A percentile compares a stretch with the other conserved stretches of the same genome.
Evolutionary conservation across 805 yeast species (phyloP).

Genomic region (Saccharomycopsis olivae): DNA sequence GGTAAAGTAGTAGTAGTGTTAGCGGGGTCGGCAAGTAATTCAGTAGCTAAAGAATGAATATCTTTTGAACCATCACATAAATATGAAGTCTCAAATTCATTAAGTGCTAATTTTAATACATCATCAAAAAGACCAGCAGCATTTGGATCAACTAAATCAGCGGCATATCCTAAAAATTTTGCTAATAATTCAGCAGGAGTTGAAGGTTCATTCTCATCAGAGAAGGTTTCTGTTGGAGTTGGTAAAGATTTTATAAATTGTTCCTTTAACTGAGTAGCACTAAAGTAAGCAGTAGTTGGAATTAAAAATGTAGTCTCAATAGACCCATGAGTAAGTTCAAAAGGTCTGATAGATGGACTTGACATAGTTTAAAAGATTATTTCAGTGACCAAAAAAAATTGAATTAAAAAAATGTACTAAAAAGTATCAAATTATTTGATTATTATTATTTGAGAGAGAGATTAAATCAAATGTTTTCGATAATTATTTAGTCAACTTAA

Average conservation of each 20-base stretch:
- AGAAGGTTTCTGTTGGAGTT: slow-evolving; percentile 71
- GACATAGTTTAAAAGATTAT: no score
- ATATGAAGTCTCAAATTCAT: slow-evolving; percentile 79
- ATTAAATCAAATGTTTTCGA: no score
- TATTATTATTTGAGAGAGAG: no score
- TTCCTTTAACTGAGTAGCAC: slow-evolving; percentile 79
- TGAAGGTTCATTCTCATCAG: slow-evolving; percentile 80
- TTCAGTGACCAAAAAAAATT: no score
- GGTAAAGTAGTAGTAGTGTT: slow-evolving; percentile 52
- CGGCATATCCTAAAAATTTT: slow-evolving; percentile 68
- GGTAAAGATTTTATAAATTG: slow-evolving; percentile 75
- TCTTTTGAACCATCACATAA: slow-evolving; percentile 53
- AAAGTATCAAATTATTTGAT: no score
- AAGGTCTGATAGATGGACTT: slow-evolving; percentile 54
- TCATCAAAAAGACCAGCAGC: slow-evolving; percentile 51
- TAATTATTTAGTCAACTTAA: no score
- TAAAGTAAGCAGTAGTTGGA: slow-evolving; percentile 69
- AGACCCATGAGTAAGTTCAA: slow-evolving; percentile 73
- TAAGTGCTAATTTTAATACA: slow-evolving; percentile 57
- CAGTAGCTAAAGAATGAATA: slow-evolving; percentile 81
- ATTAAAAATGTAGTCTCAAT: slow-evolving; percentile 83
- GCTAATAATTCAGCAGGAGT: slow-evolving; percentile 79
- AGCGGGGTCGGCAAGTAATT: slow-evolving; percentile 43
- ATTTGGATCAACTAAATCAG: slow-evolving; percentile 34
- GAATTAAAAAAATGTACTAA: no score